These are phyloP conservation scores for Pythium apleroticum DNA, from an alignment of 352 stramenopile genomes.

Conservation along the genomic window DNA sequence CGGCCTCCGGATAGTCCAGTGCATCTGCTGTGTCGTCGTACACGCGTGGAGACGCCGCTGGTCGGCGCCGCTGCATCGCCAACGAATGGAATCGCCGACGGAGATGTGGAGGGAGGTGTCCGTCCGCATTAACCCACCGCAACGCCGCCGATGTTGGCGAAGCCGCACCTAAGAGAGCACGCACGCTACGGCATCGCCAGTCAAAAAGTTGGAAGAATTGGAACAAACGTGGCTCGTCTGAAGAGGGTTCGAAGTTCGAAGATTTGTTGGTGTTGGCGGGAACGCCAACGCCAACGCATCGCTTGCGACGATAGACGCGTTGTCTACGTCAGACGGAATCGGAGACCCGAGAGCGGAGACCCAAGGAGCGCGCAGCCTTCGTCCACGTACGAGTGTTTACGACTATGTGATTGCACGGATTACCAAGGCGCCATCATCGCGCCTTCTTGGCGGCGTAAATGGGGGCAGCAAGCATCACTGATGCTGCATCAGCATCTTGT, in stretches of 20 bases:
- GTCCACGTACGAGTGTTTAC: too few species aligned
- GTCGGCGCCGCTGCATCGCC: background rate
- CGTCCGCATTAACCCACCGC: slow-evolving; percentile 4
- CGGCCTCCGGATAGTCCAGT: background rate
- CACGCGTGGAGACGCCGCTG: background rate
- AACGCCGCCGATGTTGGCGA: background rate
- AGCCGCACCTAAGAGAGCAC: slow-evolving; percentile 8
- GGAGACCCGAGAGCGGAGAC: background rate
- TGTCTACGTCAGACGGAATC: background rate
- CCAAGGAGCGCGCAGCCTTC: too few species aligned
- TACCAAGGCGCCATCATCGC: background rate
- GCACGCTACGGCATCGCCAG: slow-evolving; percentile 1
- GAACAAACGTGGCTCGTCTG: slow-evolving; percentile 5
- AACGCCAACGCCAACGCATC: background rate
- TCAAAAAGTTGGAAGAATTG: background rate
- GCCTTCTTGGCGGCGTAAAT: background rate
- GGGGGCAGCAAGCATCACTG: too few species aligned
- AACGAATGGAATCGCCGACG: background rate
- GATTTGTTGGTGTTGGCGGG: slow-evolving; percentile 1
- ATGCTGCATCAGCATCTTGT: background rate
- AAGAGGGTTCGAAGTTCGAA: background rate
- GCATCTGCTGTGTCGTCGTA: background rate
- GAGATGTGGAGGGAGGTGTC: background rate
- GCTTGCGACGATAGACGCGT: background rate
- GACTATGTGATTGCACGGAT: background rate